Percentiles rank a stretch among this genome's conserved stretches.
Conservation (phyloP, 1,139 yeast genomes). For the Protomyces inouyei region DNA sequence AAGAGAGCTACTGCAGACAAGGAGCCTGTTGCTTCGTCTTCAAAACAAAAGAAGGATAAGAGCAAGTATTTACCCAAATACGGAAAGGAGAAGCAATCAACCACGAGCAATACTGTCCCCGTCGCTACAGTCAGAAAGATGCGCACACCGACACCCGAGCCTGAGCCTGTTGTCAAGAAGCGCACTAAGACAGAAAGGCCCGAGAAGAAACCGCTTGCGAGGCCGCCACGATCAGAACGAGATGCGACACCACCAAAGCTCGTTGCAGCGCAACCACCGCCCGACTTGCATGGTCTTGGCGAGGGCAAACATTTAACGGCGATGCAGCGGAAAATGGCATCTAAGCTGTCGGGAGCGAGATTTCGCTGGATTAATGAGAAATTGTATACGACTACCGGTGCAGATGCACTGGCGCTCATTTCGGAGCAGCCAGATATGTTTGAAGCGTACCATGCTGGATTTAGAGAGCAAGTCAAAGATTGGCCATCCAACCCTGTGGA, state of each 20-base stretch:
- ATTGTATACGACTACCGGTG: slow-evolving; percentile 76
- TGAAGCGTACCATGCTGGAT: slow-evolving; percentile 92
- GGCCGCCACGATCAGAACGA: slow-evolving; percentile 22
- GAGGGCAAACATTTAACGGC: slow-evolving; percentile 60
- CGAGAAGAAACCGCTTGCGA: slow-evolving; percentile 19
- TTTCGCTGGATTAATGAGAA: slow-evolving; percentile 98
- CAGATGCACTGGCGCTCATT: slow-evolving; percentile 67
- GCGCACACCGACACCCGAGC: slow-evolving; percentile 14
- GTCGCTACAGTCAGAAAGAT: slow-evolving; percentile 2
- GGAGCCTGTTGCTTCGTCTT: background rate
- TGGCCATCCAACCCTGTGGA: slow-evolving; percentile 99
- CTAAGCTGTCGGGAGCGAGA: slow-evolving; percentile 86
- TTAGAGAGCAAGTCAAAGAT: slow-evolving; percentile 84
- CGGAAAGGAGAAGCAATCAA: slow-evolving; percentile 2
- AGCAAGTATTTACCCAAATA: slow-evolving; percentile 14
- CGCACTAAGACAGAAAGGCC: background rate
- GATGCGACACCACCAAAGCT: slow-evolving; percentile 16
- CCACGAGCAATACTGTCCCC: slow-evolving; percentile 9
- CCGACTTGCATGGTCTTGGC: slow-evolving; percentile 2
- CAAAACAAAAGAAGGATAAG: slow-evolving; percentile 8
- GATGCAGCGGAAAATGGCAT: slow-evolving; percentile 91
- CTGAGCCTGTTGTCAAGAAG: background rate
- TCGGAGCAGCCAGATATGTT: slow-evolving; percentile 79
- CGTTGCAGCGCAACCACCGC: slow-evolving; percentile 18
- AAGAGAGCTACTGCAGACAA: background rate